Evolutionary conservation across 176 grass and related monocot genomes (phyloP), one percentile per base, ranked within the genome.

Genomic region (Ensete glaucum): DNA sequence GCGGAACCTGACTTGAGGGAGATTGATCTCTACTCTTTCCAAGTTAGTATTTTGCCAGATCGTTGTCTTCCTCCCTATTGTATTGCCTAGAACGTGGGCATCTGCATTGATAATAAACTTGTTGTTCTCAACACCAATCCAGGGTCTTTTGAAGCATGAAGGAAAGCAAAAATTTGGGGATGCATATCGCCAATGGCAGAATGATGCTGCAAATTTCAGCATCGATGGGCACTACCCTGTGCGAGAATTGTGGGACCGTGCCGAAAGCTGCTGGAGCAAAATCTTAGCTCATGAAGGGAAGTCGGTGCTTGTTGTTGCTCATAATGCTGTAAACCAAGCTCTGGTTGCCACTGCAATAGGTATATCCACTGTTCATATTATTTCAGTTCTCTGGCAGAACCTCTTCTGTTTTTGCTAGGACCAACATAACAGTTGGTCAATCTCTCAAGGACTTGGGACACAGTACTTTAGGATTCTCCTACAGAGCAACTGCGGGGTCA

Each of bases 1-100:
- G 80, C 84, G 10, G 95, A 99, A 23, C 59, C 73, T 10, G 84
- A 94, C 64, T 84, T 99, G 69, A 87, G 95, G 11, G 95, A 99
- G 84, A 94, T 99, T 20, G 90, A 99, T 70, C 95, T 94, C 53
- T 99, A 94, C 74, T 94, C 95, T 3, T 99, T 94, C 70, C 90
- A 94, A 86, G 90, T 93, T 19, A 68, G 83, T 50, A 6, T 50
- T 64, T 63, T 22, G 3, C 11, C 19, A 52, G 29, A 16, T 52
- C 1, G 19, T 57, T 16, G 9, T 22, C 25, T 43, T 9, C 2
- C 11, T 12, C 0, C 75, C 11, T 65, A 2, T 13, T 19, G 0
- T 2, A 10, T 9, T 15, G 1, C 1, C 19, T 54, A 54, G 3
- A 20, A 1, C 26, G 2, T 16, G 69, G 67, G 1, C 88, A 56